These are phyloP conservation scores for Talaromyces borbonicus DNA, from an alignment of 495 filamentous ascomycete species.

Conservation along the genomic window DNA sequence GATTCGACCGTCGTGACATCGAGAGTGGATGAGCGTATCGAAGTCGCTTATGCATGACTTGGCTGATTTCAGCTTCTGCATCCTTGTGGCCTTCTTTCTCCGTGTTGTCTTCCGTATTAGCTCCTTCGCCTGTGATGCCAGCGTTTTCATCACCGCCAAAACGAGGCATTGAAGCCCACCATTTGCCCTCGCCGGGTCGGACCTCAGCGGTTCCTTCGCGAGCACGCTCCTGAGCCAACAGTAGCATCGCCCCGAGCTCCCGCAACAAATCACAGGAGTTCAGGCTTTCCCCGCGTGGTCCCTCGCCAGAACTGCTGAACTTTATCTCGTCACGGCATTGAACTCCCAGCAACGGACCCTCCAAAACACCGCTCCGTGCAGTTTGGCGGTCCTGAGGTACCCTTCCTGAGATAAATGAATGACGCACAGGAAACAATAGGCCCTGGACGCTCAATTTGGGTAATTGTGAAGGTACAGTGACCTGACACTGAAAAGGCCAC, in stretches of 20 bases:
- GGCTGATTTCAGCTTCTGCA: slow-evolving; percentile 16
- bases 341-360: slow-evolving; percentile 58
- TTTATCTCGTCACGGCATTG: slow-evolving; percentile 49
- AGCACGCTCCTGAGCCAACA: slow-evolving; percentile 74
- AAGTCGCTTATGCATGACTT: slow-evolving; percentile 26
- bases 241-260: slow-evolving; percentile 63
- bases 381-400: slow-evolving; percentile 54
- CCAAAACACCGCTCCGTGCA: slow-evolving; percentile 63
- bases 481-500: slow-evolving; percentile 72
- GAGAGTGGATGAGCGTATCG: slow-evolving; percentile 27
- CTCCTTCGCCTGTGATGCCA: slow-evolving; percentile 45
- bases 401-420: slow-evolving; percentile 52
- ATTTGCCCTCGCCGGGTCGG: slow-evolving; percentile 61
- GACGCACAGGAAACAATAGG: slow-evolving; percentile 41
- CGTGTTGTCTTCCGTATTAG: slow-evolving; percentile 17
- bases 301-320: slow-evolving; percentile 33
- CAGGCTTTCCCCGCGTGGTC: slow-evolving; percentile 36
- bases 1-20: slow-evolving; percentile 24
- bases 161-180: slow-evolving; percentile 66
- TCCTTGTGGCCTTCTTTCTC: slow-evolving; percentile 8
- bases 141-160: slow-evolving; percentile 70
- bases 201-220: slow-evolving; percentile 58
- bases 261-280: slow-evolving; percentile 59
- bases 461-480: slow-evolving; percentile 49
- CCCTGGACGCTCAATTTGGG: slow-evolving; percentile 50